Base-by-base conservation (phyloP, 106 monocot species). In the Dioscorea dumetorum region DNA sequence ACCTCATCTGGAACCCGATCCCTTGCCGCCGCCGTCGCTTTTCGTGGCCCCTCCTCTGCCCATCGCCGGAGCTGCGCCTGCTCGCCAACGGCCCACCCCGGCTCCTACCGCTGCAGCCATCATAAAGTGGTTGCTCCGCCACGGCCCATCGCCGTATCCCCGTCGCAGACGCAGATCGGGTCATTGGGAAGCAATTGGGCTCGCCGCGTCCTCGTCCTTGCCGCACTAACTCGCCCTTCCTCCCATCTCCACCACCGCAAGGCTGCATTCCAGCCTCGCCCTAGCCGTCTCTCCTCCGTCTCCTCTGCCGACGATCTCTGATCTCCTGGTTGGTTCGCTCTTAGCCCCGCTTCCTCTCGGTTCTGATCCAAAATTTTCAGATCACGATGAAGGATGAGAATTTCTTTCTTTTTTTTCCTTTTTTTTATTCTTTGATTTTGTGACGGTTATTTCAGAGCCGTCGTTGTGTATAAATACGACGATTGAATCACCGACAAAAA, bases 41-140 rank as follows among this genome's bases (percentile, higher is more conserved):
- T 41, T 41, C 41, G 6, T 5, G 41, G 41, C 41, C 41, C 74
- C 35, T 22, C 32, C 33, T 32, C 50, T 60, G 22, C 63, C 48
- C 68, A 50, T 56, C 23, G 53, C 6, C 58, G 71, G 50, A 75
- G 62, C 20, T 81, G 81, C 67, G 60, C 75, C 71, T 81, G 81
- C 62, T 81, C 81, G 4, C 81, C 81, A 72, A 81, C 81, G 67
- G 72, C 71, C 48, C 81, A 81, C 21, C 81, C 81, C 14, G 81
- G 81, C 2, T 81, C 81, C 21, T 81, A 76, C 62, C 64, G 81
- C 0, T 81, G 81, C 68, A 49, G 56, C 2, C 66, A 76, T 31
- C 81, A 81, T 62, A 75, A 75, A 58, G 64, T 54, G 21, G 66
- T 28, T 28, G 28, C 3, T 31, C 18, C 31, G 8, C 14, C 53